Percentiles rank a stretch among this genome's conserved stretches.
Evolutionary conservation across 2,329 filamentous ascomycete species (phyloP).

Genomic region (Calycina herbarum): DNA sequence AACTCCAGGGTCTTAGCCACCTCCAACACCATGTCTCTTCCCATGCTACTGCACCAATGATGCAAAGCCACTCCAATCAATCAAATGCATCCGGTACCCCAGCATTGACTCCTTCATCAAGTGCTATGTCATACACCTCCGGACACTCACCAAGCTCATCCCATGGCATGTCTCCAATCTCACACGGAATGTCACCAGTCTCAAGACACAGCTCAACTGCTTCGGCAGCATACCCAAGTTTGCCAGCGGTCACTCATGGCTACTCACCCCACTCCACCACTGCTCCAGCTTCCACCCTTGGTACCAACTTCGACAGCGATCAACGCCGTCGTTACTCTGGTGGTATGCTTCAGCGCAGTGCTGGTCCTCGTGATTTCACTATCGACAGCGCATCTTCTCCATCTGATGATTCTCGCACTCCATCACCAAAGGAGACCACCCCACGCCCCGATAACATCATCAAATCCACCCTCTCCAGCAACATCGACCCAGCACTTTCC

Average conservation of each 20-base stretch:
- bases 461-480: constrained; percentile 38
- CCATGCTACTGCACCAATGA: constrained; percentile 55
- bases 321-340: constrained; percentile 66
- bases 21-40: constrained; percentile 38
- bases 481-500: constrained; percentile 38
- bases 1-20: constrained; percentile 30
- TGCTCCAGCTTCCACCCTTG: constrained; percentile 67
- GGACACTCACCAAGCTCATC: constrained; percentile 74
- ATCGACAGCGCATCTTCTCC: constrained; percentile 32
- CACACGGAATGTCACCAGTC: constrained; percentile 57
- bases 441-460: constrained; percentile 42
- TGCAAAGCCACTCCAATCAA: constrained; percentile 59
- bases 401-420: constrained; percentile 29
- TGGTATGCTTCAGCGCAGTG: constrained; percentile 63
- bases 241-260: constrained; percentile 69
- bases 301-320: constrained; percentile 63
- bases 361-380: constrained; percentile 42
- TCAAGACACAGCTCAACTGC: constrained; percentile 58
- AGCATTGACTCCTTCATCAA: constrained; percentile 74
- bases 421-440: constrained; percentile 33
- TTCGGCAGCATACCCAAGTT: constrained; percentile 71
- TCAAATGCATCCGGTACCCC: constrained; percentile 61
- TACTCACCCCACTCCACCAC: constrained; percentile 67
- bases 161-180: constrained; percentile 41
- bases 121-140: constrained; percentile 73